phyloP scores from a whole-genome alignment of 306 rosid genomes.

The Malus orientalis region DNA sequence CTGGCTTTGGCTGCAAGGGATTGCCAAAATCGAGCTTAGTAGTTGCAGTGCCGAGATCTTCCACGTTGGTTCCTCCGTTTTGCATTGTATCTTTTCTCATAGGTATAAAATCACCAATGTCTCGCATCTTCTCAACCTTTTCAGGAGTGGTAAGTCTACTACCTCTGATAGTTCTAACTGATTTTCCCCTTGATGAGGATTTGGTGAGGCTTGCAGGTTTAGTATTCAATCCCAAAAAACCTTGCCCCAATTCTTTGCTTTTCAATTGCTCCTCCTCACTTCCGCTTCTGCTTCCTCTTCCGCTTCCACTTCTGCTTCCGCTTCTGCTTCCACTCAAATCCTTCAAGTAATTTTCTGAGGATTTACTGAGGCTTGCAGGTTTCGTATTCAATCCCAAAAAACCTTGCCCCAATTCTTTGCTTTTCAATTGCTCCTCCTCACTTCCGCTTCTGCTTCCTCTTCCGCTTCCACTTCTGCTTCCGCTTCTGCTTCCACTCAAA shows the following conservation, averaged over 20 bases:
- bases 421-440: conserved; percentile 16
- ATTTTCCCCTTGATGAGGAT: conserved; percentile 55
- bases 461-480: conserved; percentile 2
- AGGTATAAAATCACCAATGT: conserved; percentile 18
- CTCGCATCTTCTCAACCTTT: conserved; percentile 28
- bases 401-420: conserved; percentile 22
- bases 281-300: background rate
- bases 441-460: background rate
- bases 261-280: conserved; percentile 16
- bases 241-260: conserved; percentile 25
- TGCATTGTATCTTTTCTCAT: conserved; percentile 36
- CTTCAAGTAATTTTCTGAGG: conserved; percentile 25
- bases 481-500: background rate
- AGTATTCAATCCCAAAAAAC: conserved; percentile 21
- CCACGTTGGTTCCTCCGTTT: conserved; percentile 18
- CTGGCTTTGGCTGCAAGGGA: conserved; percentile 21
- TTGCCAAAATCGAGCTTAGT: conserved; percentile 24
- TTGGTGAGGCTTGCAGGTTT: conserved; percentile 29
- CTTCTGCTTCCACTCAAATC: conserved; percentile 5
- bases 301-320: background rate
- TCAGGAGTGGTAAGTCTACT: conserved; percentile 31
- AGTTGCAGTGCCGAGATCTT: conserved; percentile 13
- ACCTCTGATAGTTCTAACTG: conserved; percentile 74
- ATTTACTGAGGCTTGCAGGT: conserved; percentile 27
- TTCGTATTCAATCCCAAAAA: conserved; percentile 23